Evolutionary conservation across 2,329 filamentous ascomycete species (phyloP).

Genomic region (Hansfordia pulvinata): DNA sequence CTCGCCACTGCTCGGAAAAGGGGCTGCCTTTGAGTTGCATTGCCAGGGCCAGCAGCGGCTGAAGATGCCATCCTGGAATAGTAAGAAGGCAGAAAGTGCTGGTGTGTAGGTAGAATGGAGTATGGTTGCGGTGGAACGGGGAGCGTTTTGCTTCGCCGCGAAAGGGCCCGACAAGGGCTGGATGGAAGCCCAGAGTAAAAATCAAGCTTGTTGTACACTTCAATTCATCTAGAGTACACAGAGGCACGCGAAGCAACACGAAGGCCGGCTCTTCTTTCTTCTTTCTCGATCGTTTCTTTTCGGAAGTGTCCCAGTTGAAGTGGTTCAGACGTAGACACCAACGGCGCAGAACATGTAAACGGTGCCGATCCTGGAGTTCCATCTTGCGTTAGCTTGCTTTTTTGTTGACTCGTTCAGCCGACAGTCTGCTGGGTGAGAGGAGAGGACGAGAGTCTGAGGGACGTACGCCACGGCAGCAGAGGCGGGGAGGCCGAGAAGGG

Average conservation of each 20-base stretch:
- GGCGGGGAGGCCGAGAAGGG: constrained; percentile 70
- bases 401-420: constrained; percentile 6
- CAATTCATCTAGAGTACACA: constrained; percentile 27
- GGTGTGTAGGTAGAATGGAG: too few relatives aligned
- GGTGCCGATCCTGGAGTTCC: constrained; percentile 61
- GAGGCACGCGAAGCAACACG: too few relatives aligned
- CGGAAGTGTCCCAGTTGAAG: too few relatives aligned
- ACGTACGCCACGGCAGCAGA: constrained; percentile 82
- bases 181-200: too few relatives aligned
- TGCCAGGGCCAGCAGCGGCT: constrained; percentile 1
- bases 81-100: too few relatives aligned
- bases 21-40: constrained; percentile 24
- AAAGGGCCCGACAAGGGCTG: too few relatives aligned
- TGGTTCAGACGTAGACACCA: constrained; percentile 98
- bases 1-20: constrained; percentile 66
- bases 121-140: too few relatives aligned
- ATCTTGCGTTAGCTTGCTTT: not conserved
- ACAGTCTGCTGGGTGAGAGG: constrained; percentile 3
- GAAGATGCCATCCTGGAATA: constrained; percentile 5
- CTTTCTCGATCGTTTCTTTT: constrained; percentile 22
- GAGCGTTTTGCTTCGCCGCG: too few relatives aligned
- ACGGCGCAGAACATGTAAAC: constrained; percentile 99
- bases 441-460: constrained; percentile 2
- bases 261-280: constrained; percentile 27
- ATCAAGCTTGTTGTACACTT: constrained; percentile 15